Evolutionary conservation across 2,329 filamentous ascomycete species (phyloP), one percentile per base, ranked within the genome.

Genomic region (Aspergillus neoniger): DNA sequence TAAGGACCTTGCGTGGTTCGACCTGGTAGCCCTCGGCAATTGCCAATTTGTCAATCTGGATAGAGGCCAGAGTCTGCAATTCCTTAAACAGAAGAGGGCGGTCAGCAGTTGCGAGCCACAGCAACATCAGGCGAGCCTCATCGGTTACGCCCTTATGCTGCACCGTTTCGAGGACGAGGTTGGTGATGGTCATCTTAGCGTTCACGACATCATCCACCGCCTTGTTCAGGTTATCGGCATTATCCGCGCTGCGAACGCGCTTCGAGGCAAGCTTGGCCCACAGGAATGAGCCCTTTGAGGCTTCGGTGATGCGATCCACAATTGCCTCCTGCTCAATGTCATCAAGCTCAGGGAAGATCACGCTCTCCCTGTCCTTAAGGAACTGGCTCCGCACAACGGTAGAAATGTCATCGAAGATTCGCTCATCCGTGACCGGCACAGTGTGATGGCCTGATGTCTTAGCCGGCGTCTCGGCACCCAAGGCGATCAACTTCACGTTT

Each of bases 221-320:
- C 61, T 74, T 74, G 21, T 53, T 50, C 6, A 77, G 57, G 7
- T 41, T 64, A 14, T 76, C 69, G 0, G 54, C n/a, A 17, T 53
- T 59, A 7, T 63, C 58, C 59, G 76, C 75, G n/a, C 64, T 61
- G 19, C 70, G 68, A 28, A 72, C 61, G 15, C 65, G 66, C 62
- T 74, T 75, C 1, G 72, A 57, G 8, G 69, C 71, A 6, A 78
- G 68, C 62, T 76, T 79, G 4, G 74, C 76, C 72, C 74, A 77
- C 0, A 78, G 69, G 59, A 79, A 77, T 5, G 76, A 78, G 8
- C 75, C 72, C 9, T 71, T 66, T 5, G 76, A 69, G 9, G 70
- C 73, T 30, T 75, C 67, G 2, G 70, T 64, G 38, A 79, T 69
- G 2, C 68, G 67, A n/a, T 70, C 70, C 19, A 76, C 64, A 0